Base-by-base conservation (phyloP, 148 eudicot genomes). In the Amaranthus cruentus region DNA sequence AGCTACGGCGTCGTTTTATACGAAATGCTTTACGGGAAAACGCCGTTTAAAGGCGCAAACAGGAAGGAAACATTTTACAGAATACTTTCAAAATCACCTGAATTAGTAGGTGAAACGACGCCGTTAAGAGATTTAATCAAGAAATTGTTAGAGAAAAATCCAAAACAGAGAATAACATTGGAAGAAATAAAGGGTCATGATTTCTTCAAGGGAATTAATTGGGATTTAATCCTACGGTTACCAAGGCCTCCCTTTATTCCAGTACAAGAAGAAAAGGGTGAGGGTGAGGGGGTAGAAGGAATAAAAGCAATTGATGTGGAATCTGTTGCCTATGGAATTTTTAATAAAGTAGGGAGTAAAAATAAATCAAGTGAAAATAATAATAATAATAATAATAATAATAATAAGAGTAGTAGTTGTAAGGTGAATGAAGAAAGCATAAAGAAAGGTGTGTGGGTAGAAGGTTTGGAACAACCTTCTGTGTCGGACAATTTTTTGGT, bases 21-120 rank as follows among this genome's bases (percentile, higher is more conserved):
- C 52, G 96, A 90, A 82, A 90, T 93, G 98, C 77, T 90, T 9
- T 93, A 93, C 54, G 98, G 98, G 0, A 55, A 75, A 79, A 93
- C 96, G 57, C 98, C 98, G 80, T 93, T 90, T 73, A 66, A 83
- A 47, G 98, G 98, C 43, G 59, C 64, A 0, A 93, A 84, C 10
- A 68, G 94, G 70, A 90, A 87, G 70, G 96, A 90, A 63, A 90
- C 96, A 2, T 93, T 90, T 66, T 85, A 83, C 71, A 72, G 87
- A 6, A 77, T 88, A 3, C 52, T 93, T 14, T 49, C 86, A 0
- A 84, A 85, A 70, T 2, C 73, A 46, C 92, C 94, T 10, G 86
- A 86, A 44, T 64, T 93, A 13, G 81, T 83, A 9, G 98, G 96
- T 4, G 96, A 90, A 64, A 52, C 85, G 77, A 90, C 96, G 85